Evolutionary conservation across 345 rosid genomes (phyloP).

Genomic region (Balakata baccata): DNA sequence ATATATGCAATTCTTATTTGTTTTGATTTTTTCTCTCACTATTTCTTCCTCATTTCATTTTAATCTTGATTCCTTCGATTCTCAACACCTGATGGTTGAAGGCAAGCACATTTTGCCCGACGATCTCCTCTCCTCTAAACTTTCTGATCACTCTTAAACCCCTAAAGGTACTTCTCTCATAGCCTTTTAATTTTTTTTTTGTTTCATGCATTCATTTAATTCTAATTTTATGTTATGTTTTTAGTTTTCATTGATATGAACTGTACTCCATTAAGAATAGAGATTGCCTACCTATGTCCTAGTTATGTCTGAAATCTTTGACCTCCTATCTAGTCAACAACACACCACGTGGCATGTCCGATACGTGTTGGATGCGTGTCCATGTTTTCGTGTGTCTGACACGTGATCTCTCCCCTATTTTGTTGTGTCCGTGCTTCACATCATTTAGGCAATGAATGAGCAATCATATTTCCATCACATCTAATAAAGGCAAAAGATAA

Average conservation of each 20-base stretch:
- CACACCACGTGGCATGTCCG: too few species aligned
- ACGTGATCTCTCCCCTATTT: too few species aligned
- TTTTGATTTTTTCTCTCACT: constrained; percentile 13
- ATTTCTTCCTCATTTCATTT: background rate
- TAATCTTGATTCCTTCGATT: constrained; percentile 1
- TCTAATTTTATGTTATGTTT: constrained; percentile 10
- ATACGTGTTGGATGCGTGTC: too few species aligned
- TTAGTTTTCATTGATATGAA: constrained; percentile 21
- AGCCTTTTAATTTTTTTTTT: background rate
- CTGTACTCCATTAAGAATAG: too few species aligned
- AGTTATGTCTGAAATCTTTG: too few species aligned
- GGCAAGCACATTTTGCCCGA: constrained; percentile 79
- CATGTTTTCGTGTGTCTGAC: too few species aligned
- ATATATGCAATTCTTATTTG: background rate
- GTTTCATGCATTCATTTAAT: background rate
- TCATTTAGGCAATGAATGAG: too few species aligned
- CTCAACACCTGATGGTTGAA: constrained; percentile 51
- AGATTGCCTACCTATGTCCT: too few species aligned
- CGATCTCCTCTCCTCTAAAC: constrained; percentile 64
- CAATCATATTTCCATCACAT: too few species aligned
- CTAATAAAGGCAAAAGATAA: too few species aligned
- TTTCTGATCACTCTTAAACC: constrained; percentile 48
- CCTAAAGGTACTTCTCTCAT: constrained; percentile 45
- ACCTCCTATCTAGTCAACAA: too few species aligned
- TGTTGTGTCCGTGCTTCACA: too few species aligned